phyloP scores from a whole-genome alignment of 2,329 filamentous ascomycete genomes.

The Talaromyces sp. region DNA sequence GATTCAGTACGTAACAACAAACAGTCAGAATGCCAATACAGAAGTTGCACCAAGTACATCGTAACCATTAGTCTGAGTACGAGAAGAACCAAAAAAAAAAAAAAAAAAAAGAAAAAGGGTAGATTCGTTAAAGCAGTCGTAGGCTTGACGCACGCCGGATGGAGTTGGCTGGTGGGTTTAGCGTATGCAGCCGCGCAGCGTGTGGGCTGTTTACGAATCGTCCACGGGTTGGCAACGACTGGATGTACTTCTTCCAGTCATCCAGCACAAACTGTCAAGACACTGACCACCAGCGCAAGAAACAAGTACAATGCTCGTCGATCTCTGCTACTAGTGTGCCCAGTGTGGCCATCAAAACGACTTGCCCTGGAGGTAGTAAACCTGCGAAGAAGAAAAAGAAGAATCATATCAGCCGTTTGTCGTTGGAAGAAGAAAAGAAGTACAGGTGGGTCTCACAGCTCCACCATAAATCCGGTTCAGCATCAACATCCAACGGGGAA shows the following conservation, averaged over 20 bases:
- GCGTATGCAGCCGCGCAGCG: background rate
- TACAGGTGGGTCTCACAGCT: background rate
- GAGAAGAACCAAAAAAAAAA: background rate
- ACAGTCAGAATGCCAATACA: background rate
- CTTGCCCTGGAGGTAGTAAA: too few species aligned
- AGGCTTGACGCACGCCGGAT: background rate
- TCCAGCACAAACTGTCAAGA: background rate
- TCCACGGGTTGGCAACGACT: background rate
- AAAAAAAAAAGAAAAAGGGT: too few species aligned
- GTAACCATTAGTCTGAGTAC: background rate
- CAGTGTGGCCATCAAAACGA: too few species aligned
- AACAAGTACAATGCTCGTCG: background rate
- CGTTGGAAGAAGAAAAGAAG: background rate
- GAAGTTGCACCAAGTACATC: background rate
- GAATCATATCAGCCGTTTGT: background rate
- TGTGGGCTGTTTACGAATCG: background rate
- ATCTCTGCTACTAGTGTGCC: too few species aligned
- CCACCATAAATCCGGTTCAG: slow-evolving; percentile 15
- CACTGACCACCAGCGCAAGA: background rate
- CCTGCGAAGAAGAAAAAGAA: too few species aligned
- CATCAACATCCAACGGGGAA: background rate
- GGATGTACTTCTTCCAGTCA: background rate
- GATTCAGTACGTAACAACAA: background rate
- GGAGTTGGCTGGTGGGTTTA: slow-evolving; percentile 1
- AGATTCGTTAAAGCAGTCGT: background rate